Base-by-base conservation (phyloP, 768 basidiomycete genomes). In the Amanita pallidorosea region DNA sequence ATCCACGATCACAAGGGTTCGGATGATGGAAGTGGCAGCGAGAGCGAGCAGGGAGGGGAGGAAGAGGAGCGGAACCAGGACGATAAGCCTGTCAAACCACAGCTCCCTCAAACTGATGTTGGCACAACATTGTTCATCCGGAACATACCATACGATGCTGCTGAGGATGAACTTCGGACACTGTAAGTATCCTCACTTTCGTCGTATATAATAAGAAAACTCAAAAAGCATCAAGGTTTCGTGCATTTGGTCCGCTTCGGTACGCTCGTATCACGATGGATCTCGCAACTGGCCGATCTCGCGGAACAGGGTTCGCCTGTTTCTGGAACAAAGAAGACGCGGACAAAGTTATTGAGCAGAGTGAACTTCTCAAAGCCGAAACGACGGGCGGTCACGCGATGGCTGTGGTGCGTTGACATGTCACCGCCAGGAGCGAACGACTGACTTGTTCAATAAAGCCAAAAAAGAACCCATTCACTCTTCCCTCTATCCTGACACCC, bases 291-390 rank as follows among this genome's bases (percentile, higher is more conserved):
- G 89, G 85, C 15, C n/a, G 93, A 42, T 92, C 95, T 20, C 76
- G 92, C 42, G 96, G 96, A 22, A 95, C 93, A 5, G 96, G 93
- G 3, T 99, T 99, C 61, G 92, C 85, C 2, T 97, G 93, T 63
- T 97, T 95, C 68, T 97, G 95, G 93, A 90, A 94, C 52, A 81
- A 77, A 54, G 87, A 82, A 55, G 87, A 94, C 55, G 94, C 94
- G 13, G 84, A 94, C 60, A 81, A 81, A 53, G 91, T 81, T 7
- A 74, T 98, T 20, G 73, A 81, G 49, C 88, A 93, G 61, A 86
- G 91, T 53, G 81, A 88, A 22, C 69, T 83, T 5, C 66, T 91
- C 4, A 78, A 78, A 17, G 57, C 70, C 25, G 86, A 90, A 64
- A 84, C 80, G 0, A 73, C 74, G 7, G 80, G 80, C 8, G 65